Conservation (phyloP, 116 monocot species). For the Iris pallida region DNA sequence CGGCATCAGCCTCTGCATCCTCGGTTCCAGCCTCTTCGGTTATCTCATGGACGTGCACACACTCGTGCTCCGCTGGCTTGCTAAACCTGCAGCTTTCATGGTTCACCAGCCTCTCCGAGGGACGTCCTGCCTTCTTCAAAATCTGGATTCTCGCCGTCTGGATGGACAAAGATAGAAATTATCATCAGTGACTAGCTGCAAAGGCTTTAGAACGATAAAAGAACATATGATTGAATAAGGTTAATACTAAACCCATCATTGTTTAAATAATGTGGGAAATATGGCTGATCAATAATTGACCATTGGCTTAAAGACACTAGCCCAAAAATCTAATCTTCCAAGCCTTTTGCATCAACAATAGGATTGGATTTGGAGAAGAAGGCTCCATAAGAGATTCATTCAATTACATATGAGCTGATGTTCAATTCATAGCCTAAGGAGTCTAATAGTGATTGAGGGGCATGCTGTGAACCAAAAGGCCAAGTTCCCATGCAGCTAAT, state of each 20-base stretch:
- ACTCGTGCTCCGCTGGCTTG: slow-evolving; percentile 38
- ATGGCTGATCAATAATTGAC: too few species aligned
- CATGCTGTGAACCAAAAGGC: too few species aligned
- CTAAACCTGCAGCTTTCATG: slow-evolving; percentile 52
- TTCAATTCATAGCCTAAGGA: too few species aligned
- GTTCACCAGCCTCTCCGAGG: slow-evolving; percentile 73
- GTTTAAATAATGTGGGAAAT: too few species aligned
- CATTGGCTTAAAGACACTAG: too few species aligned
- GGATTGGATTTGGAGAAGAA: too few species aligned
- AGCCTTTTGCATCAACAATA: too few species aligned
- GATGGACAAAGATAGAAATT: not conserved
- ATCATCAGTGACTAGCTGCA: not conserved
- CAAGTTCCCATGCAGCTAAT: too few species aligned
- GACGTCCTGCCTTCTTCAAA: slow-evolving; percentile 77
- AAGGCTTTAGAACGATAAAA: not conserved
- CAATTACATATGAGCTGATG: too few species aligned
- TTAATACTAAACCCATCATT: not conserved
- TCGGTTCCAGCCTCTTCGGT: slow-evolving; percentile 66
- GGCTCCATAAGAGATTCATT: too few species aligned
- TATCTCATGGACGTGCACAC: slow-evolving; percentile 59
- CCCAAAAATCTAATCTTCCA: too few species aligned
- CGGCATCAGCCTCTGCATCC: slow-evolving; percentile 87
- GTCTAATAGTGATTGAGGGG: too few species aligned
- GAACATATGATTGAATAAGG: not conserved
- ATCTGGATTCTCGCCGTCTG: slow-evolving; percentile 84